A percentile compares a stretch with the other conserved stretches of the same genome.
Conservation (phyloP, 2,329 filamentous ascomycete genomes). For the Penicillium sp. region DNA sequence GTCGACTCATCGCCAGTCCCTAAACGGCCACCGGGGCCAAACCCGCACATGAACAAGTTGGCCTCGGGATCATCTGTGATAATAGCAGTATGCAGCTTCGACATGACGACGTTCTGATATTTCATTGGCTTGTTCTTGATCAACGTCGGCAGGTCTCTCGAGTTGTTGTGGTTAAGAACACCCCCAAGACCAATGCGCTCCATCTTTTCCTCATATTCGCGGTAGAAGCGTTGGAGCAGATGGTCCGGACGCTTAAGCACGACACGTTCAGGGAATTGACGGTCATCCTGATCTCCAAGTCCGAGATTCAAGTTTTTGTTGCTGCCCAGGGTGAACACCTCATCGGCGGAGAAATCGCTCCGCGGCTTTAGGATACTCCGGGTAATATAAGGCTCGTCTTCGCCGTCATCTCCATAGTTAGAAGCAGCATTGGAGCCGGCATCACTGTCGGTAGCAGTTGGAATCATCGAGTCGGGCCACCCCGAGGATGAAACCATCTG, state of each 20-base stretch:
- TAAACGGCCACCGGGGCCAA: conserved; percentile 82
- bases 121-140: conserved; percentile 66
- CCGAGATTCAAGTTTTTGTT: conserved; percentile 93
- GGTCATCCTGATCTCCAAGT: conserved; percentile 90
- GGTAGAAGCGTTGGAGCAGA: conserved; percentile 67
- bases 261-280: conserved; percentile 86
- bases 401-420: conserved; percentile 47
- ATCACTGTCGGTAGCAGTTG: conserved; percentile 45
- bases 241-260: conserved; percentile 69
- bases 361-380: conserved; percentile 28
- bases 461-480: conserved; percentile 36
- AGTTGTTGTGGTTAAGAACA: conserved; percentile 29
- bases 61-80: conserved; percentile 80
- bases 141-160: conserved; percentile 63
- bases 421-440: conserved; percentile 26
- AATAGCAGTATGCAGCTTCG: conserved; percentile 86
- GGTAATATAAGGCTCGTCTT: conserved; percentile 37
- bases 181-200: conserved; percentile 23
- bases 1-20: conserved; percentile 88
- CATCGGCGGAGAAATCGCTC: conserved; percentile 60
- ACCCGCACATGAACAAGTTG: conserved; percentile 88
- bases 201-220: conserved; percentile 54
- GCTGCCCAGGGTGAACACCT: conserved; percentile 89
- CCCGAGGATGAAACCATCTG: conserved; percentile 23
- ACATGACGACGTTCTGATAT: conserved; percentile 77